Conservation (phyloP, 2,329 filamentous ascomycete genomes). For the Xylaria multiplex region DNA sequence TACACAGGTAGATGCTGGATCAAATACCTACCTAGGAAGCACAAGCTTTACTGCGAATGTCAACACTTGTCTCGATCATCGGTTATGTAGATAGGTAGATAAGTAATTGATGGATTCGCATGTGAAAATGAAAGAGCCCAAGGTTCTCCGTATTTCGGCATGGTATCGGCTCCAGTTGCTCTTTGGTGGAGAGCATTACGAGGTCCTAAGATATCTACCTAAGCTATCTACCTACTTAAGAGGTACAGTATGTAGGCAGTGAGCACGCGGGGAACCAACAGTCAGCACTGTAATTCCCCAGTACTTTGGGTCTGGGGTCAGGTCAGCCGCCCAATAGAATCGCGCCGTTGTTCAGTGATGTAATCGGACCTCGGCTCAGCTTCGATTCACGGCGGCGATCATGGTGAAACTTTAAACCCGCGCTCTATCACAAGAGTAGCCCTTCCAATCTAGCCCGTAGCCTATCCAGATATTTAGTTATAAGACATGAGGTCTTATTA, state of each 20-base stretch:
- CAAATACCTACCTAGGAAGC: neutral
- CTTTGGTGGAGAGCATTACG: neutral
- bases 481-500: constrained; percentile 22
- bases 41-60: neutral
- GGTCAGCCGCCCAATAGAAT: neutral
- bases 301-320: no score
- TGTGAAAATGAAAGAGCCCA: constrained; percentile 21
- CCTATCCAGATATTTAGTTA: neutral
- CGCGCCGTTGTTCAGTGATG: constrained; percentile 39
- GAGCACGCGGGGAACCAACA: constrained; percentile 5
- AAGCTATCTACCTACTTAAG: no score
- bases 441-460: neutral
- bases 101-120: constrained; percentile 15
- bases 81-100: neutral
- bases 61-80: neutral
- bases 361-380: constrained; percentile 48
- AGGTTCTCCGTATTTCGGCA: constrained; percentile 8
- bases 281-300: neutral
- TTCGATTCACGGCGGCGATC: constrained; percentile 11
- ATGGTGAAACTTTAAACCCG: constrained; percentile 32
- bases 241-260: neutral
- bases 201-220: no score
- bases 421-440: neutral
- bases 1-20: neutral
- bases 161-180: neutral